Evolutionary conservation across 208 protist species (phyloP), one percentile per base, ranked within the genome.

Genomic region (Borovskyia barvae): DNA sequence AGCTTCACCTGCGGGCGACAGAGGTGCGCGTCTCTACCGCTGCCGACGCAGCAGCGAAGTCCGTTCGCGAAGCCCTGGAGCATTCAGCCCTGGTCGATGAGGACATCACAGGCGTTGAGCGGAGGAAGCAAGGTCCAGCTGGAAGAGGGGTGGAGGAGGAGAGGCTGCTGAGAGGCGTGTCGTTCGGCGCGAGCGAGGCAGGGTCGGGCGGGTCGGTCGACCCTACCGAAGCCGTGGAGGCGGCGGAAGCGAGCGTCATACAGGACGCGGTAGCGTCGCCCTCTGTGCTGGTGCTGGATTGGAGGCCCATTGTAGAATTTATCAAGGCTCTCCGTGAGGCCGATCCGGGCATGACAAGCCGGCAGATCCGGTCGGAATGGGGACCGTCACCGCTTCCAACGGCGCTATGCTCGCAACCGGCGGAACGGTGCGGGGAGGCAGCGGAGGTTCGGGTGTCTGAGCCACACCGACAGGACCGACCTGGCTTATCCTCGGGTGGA

Each of bases 281-380:
- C 4, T n/a, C 2, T 11, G 20, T 43, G 41, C 36, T 68, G 32
- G 36, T 71, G 41, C 25, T 71, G 22, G 55, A 71, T 35, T 63
- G 54, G 54, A 24, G 53, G 26, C 64, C 64, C 3, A 64, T 71
- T 29, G 33, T 41, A 3, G 47, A 46, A 3, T 57, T 71, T 26
- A 0, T 71, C 11, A 24, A 15, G 0, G 25, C 40, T 5, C 3
- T 71, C 22, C 59, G 53, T 32, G 25, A 22, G 24, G 55, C 59
- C 22, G 64, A 71, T 48, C 64, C 54, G 5, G 47, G 39, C 0
- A 36, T 70, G 28, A 25, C 33, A n/a, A 39, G 42, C 7, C 37
- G 53, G 3, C 64, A 58, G 40, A 17, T 57, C 24, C 20, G 54
- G 19, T 45, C 56, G 30, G 54, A 42, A 47, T 61, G 29, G 39